Percentiles rank a stretch among this genome's conserved stretches.
Conservation (phyloP, 352 stramenopile species). For the Thalassiosira ordinaria region DNA sequence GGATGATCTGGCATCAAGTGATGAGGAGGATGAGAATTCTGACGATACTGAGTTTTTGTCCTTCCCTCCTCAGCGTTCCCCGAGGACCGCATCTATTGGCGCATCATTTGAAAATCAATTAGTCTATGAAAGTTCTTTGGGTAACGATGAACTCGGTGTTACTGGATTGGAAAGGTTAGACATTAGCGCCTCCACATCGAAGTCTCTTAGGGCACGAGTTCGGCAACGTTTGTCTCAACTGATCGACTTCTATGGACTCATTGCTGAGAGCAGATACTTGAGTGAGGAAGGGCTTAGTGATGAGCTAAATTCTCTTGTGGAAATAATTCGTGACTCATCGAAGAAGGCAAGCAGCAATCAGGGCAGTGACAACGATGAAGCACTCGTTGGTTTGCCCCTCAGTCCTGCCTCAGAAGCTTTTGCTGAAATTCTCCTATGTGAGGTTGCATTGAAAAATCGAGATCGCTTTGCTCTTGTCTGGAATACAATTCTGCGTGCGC, state of each 20-base stretch:
- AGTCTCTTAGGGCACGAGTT: constrained; percentile 62
- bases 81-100: constrained; percentile 44
- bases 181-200: constrained; percentile 36
- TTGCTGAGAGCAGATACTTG: constrained; percentile 79
- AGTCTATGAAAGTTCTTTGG: constrained; percentile 66
- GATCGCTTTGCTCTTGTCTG: constrained; percentile 73
- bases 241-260: constrained; percentile 69
- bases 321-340: constrained; percentile 59
- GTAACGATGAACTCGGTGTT: constrained; percentile 61
- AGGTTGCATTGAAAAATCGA: constrained; percentile 80
- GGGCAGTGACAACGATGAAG: constrained; percentile 17
- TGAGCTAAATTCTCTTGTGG: constrained; percentile 66
- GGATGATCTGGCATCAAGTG: constrained; percentile 74
- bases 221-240: constrained; percentile 64
- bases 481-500: constrained; percentile 62
- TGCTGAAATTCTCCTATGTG: constrained; percentile 80
- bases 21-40: constrained; percentile 69
- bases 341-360: constrained; percentile 29
- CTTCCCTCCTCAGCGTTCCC: constrained; percentile 22
- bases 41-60: constrained; percentile 24
- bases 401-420: constrained; percentile 81
- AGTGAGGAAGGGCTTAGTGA: constrained; percentile 62
- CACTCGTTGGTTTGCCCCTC: constrained; percentile 38
- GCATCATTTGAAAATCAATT: constrained; percentile 74
- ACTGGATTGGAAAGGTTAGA: constrained; percentile 80